A percentile compares a stretch with the other conserved stretches of the same genome.
phyloP scores from a whole-genome alignment of 768 basidiomycete species.

The Brasilioporus rufonigricans region DNA sequence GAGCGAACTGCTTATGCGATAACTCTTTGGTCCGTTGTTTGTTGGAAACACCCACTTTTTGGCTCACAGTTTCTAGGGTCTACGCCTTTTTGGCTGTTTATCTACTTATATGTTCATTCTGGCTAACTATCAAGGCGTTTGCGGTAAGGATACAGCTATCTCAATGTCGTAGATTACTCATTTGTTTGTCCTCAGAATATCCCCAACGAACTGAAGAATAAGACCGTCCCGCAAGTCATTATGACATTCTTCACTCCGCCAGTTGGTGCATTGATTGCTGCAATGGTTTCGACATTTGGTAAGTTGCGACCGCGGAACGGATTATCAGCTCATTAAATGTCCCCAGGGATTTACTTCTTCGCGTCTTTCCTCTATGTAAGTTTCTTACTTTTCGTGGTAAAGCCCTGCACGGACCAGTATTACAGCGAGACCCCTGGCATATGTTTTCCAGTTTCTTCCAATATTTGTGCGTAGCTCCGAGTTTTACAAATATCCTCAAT shows the following conservation, averaged over 20 bases:
- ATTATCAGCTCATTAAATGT: conserved; percentile 8
- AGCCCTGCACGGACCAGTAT: conserved; percentile 5
- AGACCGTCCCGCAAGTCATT: conserved; percentile 50
- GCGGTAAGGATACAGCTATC: conserved; percentile 40
- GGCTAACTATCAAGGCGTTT: conserved; percentile 80
- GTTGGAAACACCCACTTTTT: neutral
- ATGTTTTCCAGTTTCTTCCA: conserved; percentile 94
- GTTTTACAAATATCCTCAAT: conserved; percentile 93
- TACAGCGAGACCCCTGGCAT: conserved; percentile 94
- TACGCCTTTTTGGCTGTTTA: conserved; percentile 84
- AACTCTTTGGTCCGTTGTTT: conserved; percentile 60
- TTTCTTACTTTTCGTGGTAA: conserved; percentile 4
- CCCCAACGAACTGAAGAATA: conserved; percentile 47
- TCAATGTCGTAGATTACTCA: neutral
- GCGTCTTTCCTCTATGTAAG: conserved; percentile 85
- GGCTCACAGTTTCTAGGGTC: conserved; percentile 48
- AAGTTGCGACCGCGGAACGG: conserved; percentile 15
- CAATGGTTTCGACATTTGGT: conserved; percentile 88
- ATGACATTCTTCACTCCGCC: conserved; percentile 68
- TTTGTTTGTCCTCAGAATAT: conserved; percentile 41
- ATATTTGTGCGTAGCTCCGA: conserved; percentile 86
- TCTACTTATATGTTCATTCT: conserved; percentile 83
- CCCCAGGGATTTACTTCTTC: conserved; percentile 70
- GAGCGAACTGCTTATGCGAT: conserved; percentile 69
- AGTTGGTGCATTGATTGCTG: conserved; percentile 79